Conservation (phyloP, 257 asterid genomes). For the Pogostemon cablin region DNA sequence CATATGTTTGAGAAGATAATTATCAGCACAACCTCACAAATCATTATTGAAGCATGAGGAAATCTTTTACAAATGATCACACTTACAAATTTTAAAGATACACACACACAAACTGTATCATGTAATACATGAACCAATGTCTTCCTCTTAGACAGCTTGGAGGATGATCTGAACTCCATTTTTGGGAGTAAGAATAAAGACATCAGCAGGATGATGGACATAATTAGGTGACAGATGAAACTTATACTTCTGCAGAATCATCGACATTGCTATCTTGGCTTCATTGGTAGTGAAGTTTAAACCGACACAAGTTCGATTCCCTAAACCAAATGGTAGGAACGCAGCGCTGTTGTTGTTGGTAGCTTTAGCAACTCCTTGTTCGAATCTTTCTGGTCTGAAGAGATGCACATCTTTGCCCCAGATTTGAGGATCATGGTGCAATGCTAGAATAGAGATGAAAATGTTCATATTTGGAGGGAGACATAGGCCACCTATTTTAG, state of each 20-base stretch:
- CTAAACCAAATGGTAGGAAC: conserved; percentile 61
- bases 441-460: conserved; percentile 43
- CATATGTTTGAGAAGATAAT: no score
- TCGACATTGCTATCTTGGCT: conserved; percentile 55
- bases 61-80: not conserved
- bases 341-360: conserved; percentile 54
- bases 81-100: conserved; percentile 1
- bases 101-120: not conserved
- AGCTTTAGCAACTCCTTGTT: conserved; percentile 58
- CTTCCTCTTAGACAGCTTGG: conserved; percentile 31
- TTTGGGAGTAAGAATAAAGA: conserved; percentile 51
- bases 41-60: conserved; percentile 1
- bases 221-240: conserved; percentile 49
- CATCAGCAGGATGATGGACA: conserved; percentile 52
- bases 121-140: not conserved
- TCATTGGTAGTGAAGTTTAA: conserved; percentile 59
- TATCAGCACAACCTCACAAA: no score
- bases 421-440: conserved; percentile 49
- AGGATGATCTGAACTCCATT: conserved; percentile 56
- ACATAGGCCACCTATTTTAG: conserved; percentile 40
- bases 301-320: conserved; percentile 66
- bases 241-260: conserved; percentile 56
- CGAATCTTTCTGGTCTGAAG: conserved; percentile 63
- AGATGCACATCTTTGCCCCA: conserved; percentile 64
- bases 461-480: conserved; percentile 45